Base-by-base conservation (phyloP, 176 grass and related monocot genomes). In the Zizania latifolia region DNA sequence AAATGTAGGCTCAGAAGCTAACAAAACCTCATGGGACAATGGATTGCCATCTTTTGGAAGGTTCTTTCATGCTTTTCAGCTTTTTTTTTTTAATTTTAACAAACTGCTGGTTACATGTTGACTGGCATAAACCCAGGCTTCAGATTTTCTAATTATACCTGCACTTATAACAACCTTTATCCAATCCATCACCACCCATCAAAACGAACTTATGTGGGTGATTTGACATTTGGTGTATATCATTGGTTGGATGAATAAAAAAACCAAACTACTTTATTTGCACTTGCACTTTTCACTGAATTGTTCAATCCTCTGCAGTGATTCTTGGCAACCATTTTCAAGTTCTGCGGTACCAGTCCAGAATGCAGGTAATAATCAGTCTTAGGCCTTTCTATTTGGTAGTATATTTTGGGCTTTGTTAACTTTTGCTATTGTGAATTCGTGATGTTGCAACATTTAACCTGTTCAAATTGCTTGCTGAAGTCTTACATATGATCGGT, bases 11-110 rank as follows among this genome's bases (percentile, higher is more conserved):
- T 59, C 82, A 80, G 84, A 90, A 68, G 80, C 74, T 45, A 86
- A 58, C 7, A 86, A 87, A 75, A 80, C 77, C 72, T 87, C 88
- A 72, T 91, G 90, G 94, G 83, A 89, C 62, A 80, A 70, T 80
- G 74, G 69, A 58, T 71, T 97, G 46, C 61, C 94, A 89, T 93
- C 93, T 45, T 86, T 97, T 85, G 86, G 55, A 85, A 93, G 94
- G 94, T 97, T 73, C 37, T 69, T 79, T 63, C 62, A 65, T 58
- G 16, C 5, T 70, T 76, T 75, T 50, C 10, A 53, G 39, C 64
- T 62, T 61, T 13, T 12, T 74, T 30, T 68, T 38, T 65, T 17
- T 77, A 60, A 6, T 36, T 67, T 17, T 46, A 43, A 37, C 31
- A 68, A 15, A 67, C 58, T 65, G 22, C 46, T 86, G 58, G 46